Evolutionary conservation across 139 green algal genomes (phyloP).

Genomic region (Tetradesmus lagerheimii): DNA sequence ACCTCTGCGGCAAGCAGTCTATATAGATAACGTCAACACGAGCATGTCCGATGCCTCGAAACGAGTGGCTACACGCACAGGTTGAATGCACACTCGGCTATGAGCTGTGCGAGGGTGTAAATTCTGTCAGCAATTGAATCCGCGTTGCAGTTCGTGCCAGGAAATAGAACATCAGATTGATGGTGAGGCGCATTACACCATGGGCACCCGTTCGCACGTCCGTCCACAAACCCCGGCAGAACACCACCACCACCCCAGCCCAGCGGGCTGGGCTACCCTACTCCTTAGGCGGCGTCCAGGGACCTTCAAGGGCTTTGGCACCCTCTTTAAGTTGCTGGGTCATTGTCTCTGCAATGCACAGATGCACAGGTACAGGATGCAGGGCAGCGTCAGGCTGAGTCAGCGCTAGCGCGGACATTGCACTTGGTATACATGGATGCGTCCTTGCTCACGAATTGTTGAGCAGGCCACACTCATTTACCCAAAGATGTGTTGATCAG

Average conservation of each 20-base stretch:
- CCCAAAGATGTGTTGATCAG: no score
- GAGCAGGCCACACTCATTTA: no score
- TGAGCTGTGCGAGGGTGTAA: background rate
- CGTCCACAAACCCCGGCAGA: background rate
- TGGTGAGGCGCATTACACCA: no score
- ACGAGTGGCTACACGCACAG: background rate
- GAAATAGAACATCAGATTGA: no score
- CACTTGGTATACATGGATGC: background rate
- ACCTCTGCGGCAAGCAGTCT: background rate
- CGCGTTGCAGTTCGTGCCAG: no score
- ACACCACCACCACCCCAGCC: background rate
- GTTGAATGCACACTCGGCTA: background rate
- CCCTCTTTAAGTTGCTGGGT: conserved; percentile 34
- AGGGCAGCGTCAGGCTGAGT: background rate
- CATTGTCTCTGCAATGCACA: conserved; percentile 44
- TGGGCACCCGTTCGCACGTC: no score
- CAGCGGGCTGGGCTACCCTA: conserved; percentile 4
- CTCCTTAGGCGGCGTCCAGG: conserved; percentile 54
- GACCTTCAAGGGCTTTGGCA: conserved; percentile 44
- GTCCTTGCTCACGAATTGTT: background rate
- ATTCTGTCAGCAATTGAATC: background rate
- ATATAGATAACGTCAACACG: background rate
- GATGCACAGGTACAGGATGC: background rate
- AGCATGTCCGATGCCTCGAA: background rate
- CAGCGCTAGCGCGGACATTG: background rate